Evolutionary conservation across 371 early-diverging fungal species (phyloP).

Genomic region (Blakeslea trispora): DNA sequence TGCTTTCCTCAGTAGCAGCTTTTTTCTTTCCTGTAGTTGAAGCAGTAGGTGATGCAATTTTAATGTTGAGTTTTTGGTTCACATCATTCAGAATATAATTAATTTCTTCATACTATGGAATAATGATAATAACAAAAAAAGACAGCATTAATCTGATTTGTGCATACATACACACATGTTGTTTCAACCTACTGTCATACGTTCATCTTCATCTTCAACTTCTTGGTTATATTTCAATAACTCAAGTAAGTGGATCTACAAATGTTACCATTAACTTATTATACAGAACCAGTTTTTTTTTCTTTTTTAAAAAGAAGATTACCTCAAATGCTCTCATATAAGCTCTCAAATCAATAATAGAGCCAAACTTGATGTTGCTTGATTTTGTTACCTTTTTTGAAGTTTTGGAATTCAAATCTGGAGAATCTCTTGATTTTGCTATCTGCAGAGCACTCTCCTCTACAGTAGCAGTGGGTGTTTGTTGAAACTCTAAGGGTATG

Average conservation of each 20-base stretch:
- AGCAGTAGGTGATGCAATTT: constrained; percentile 33
- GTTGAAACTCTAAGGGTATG: constrained; percentile 44
- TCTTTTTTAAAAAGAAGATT: constrained; percentile 3
- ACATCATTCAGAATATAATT: constrained; percentile 59
- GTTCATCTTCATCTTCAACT: not conserved
- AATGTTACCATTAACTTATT: too few species aligned
- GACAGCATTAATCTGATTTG: too few species aligned
- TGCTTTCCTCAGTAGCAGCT: constrained; percentile 11
- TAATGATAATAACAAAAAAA: too few species aligned
- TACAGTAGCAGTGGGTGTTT: not conserved
- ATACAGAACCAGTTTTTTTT: too few species aligned
- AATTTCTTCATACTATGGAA: constrained; percentile 32
- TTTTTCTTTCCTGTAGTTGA: constrained; percentile 47
- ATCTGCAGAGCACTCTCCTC: not conserved
- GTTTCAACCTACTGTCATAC: constrained; percentile 25
- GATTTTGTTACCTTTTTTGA: constrained; percentile 10
- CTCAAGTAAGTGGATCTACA: constrained; percentile 25
- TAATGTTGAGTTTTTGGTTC: constrained; percentile 53
- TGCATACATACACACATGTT: too few species aligned
- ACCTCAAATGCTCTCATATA: constrained; percentile 57
- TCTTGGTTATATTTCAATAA: constrained; percentile 19
- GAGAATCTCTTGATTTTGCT: constrained; percentile 19
- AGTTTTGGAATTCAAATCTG: not conserved
- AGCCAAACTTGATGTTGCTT: not conserved
- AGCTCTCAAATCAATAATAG: constrained; percentile 27